Evolutionary conservation across 371 early-diverging fungal species (phyloP).

Genomic region (Cokeromyces recurvatus): DNA sequence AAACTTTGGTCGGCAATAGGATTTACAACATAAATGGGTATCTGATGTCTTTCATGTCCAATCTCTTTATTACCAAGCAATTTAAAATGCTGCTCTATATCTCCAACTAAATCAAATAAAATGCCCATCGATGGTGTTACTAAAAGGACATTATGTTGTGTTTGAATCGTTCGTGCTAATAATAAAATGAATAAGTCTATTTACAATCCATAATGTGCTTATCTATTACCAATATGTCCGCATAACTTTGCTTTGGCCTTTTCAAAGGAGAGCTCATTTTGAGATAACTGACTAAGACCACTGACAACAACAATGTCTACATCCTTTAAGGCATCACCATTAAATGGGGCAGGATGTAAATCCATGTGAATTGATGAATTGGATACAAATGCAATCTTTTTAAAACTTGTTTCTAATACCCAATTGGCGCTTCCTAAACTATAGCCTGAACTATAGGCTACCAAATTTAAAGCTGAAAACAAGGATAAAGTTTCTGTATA

Average conservation of each 20-base stretch:
- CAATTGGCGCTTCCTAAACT: conserved; percentile 72
- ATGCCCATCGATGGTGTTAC: conserved; percentile 65
- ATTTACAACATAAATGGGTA: conserved; percentile 68
- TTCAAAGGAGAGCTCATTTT: conserved; percentile 15
- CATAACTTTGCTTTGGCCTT: conserved; percentile 16
- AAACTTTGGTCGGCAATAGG: conserved; percentile 75
- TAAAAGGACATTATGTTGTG: conserved; percentile 66
- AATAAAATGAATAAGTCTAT: no score
- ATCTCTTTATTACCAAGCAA: conserved; percentile 37
- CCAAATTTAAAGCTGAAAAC: conserved; percentile 39
- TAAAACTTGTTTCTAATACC: conserved; percentile 59
- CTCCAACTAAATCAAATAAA: conserved; percentile 72
- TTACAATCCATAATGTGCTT: no score
- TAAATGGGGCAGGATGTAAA: conserved; percentile 71
- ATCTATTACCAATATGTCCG: conserved; percentile 32
- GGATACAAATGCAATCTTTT: conserved; percentile 63
- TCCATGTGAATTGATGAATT: conserved; percentile 56
- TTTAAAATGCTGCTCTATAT: conserved; percentile 48
- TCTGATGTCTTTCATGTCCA: conserved; percentile 29
- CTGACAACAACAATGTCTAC: conserved; percentile 55
- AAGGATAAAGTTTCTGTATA: conserved; percentile 49
- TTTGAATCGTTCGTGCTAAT: conserved; percentile 51
- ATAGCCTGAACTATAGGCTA: conserved; percentile 64
- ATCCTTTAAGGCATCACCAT: conserved; percentile 48
- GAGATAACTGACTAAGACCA: conserved; percentile 24